Percentiles rank a stretch among this genome's conserved stretches.
These are phyloP conservation scores for Filobasidium wieringae DNA, from an alignment of 768 basidiomycete species.

Conservation along the genomic window DNA sequence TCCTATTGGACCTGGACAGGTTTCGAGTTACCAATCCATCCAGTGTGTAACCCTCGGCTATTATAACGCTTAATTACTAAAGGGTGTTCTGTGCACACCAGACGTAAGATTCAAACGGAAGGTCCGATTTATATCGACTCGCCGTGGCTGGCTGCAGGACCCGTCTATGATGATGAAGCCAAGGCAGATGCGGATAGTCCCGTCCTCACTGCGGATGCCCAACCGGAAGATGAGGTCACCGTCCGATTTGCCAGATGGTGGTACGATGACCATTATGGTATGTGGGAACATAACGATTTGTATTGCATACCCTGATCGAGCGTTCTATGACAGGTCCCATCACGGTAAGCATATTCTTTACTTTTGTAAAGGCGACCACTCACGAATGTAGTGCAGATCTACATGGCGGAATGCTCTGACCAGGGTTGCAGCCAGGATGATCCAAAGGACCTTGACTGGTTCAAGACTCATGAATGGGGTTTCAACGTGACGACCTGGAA, in stretches of 20 bases:
- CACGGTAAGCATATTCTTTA: too few relatives aligned
- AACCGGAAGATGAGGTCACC: neutral
- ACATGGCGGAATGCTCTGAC: neutral
- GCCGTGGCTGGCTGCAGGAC: neutral
- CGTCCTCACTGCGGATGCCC: neutral
- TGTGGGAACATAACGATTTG: too few relatives aligned
- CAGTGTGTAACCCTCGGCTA: too few relatives aligned
- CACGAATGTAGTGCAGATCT: neutral
- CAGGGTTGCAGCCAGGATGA: neutral
- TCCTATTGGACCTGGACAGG: too few relatives aligned
- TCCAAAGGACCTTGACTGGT: neutral
- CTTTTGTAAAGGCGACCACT: neutral
- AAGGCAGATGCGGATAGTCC: neutral
- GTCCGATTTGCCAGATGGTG: neutral
- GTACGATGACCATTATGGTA: neutral
- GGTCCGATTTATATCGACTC: too few relatives aligned
- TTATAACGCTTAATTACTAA: too few relatives aligned
- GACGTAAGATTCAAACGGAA: too few relatives aligned
- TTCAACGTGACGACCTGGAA: neutral
- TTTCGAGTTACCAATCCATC: too few relatives aligned
- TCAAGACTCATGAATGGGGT: neutral
- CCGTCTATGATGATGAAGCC: too few relatives aligned
- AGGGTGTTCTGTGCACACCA: too few relatives aligned
- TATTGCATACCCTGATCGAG: neutral
- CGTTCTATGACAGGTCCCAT: neutral